Evolutionary conservation across 768 basidiomycete genomes (phyloP), one percentile per base, ranked within the genome.

Genomic region (Flagelloscypha sp.): DNA sequence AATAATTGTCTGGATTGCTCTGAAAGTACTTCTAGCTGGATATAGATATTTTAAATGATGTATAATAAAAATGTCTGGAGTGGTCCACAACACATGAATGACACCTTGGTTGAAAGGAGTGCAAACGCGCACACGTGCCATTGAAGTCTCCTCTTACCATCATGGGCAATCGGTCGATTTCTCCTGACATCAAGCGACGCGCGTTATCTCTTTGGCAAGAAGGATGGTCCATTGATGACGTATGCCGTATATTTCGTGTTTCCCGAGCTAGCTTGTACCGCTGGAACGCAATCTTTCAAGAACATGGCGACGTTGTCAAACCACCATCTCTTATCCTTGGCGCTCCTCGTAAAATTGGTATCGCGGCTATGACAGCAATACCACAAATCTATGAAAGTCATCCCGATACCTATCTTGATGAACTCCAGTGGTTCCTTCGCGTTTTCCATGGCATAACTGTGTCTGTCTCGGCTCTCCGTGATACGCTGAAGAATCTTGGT

Each of bases 261-360:
- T 51, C 48, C n/a, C 19, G 24, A 7, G 28, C 28, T 1, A 50
- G 48, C 24, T 35, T 47, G 13, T 47, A 47, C 23, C 45, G 43
- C 13, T 54, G 51, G 48, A 23, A 34, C 13, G 31, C 25, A 2
- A 45, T 45, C 17, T 41, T 51, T 17, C 41, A 47, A 9, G 44
- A 50, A 23, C 31, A 22, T 20, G 45, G 46, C 3, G 7, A 20
- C 4, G 28, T 44, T 18, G 32, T 32, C 2, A 41, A 36, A 12
- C 47, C 52, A 15, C 43, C 40, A 5, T 45, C 46, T 18, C 41
- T 44, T 8, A 46, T 55, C 10, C 27, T 32, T 24, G 49, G 52
- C 13, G 37, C 23, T n/a, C 30, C 39, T 5, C 28, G 41, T 3
- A 44, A 27, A 7, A 29, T 49, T 15, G 36, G 43, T 5, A 24